Evolutionary conservation across 495 filamentous ascomycete species (phyloP), one percentile per base, ranked within the genome.

Genomic region (Gamarada debralockiae): DNA sequence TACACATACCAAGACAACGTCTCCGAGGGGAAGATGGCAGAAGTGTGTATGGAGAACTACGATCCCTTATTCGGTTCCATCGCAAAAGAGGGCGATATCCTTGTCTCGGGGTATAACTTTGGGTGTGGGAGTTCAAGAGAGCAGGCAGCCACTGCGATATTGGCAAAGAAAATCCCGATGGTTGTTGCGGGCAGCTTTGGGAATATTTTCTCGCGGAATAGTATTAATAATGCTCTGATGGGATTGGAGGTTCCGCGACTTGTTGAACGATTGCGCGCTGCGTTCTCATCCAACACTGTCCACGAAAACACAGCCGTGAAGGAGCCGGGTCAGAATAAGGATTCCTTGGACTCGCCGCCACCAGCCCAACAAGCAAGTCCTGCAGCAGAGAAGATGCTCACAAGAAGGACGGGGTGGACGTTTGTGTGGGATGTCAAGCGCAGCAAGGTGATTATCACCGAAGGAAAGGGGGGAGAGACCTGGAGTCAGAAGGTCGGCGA

Each of bases 21-120:
- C 10, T 71, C 89, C 0, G 68, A 62, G 0, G 81, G 86, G 38
- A 83, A 79, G 23, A 97, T 97, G 92, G 90, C 90, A 0, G 66
- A 85, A 57, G 91, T 92, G 1, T 90, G 85, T 67, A 95, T 98
- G 89, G 74, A 82, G 58, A 98, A 98, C 73, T 98, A 95, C 70
- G 92, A 97, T 65, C 59, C 75, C 0, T 49, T 65, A 3, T 97
- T 98, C 66, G 57, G 70, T 3, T 49, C 63, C 0, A 70, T 84
- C 33, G 81, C 86, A 20, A 73, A 76, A 42, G 53, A 73, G 0
- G 82, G 82, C 14, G 92, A 97, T 60, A 85, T 97, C 56, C 75
- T 97, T 0, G 90, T 97, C 6, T 65, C 82, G 0, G 92, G 92
- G 7, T 95, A 85, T 74, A 96, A 95, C 73, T 96, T 97, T 58